Conservation (phyloP, 78 protist genomes). For the Dictyostelium firmibasis region DNA sequence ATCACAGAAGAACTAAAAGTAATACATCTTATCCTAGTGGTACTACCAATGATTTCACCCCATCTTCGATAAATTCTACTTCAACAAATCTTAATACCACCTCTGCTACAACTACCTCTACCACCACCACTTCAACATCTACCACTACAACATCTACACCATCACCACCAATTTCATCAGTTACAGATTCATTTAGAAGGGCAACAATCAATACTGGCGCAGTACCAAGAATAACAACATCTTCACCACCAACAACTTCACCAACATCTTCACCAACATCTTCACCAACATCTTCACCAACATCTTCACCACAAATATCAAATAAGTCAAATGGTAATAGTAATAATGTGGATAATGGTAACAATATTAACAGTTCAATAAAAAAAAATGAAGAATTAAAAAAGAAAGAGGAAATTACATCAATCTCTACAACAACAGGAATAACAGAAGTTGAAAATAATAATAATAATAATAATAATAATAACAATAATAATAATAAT, state of each 20-base stretch:
- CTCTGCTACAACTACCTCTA: neutral
- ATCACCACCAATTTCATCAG: neutral
- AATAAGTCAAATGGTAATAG: neutral
- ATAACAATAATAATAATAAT: too few species aligned
- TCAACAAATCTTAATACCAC: neutral
- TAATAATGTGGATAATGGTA: neutral
- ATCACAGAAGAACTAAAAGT: constrained; percentile 1
- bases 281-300: neutral
- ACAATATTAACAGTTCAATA: neutral
- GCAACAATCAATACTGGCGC: neutral
- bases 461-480: too few species aligned
- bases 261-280: neutral
- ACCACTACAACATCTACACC: neutral
- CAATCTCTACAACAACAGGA: neutral
- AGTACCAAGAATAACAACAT: neutral
- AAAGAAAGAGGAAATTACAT: neutral
- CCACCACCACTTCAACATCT: neutral
- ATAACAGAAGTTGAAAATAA: neutral
- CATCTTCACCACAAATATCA: neutral
- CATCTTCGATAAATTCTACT: too few species aligned
- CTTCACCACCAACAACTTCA: neutral
- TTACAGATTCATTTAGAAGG: neutral
- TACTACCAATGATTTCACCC: too few species aligned
- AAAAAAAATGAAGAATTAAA: neutral
- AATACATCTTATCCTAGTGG: neutral